Evolutionary conservation across 1,139 yeast genomes (phyloP), one percentile per base, ranked within the genome.

Genomic region (Yarrowia galli): DNA sequence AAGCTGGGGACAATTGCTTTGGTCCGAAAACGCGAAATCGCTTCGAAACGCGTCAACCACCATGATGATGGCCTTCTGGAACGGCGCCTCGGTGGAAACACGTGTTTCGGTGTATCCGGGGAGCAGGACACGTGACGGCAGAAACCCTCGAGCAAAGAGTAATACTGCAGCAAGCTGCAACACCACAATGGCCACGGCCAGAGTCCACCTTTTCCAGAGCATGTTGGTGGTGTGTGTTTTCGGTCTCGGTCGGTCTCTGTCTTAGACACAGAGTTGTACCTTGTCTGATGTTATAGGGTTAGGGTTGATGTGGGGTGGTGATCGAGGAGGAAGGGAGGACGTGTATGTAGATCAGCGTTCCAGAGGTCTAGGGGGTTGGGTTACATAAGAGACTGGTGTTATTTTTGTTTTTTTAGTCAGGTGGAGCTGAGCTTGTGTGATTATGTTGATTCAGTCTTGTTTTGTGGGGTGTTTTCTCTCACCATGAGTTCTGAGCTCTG

Each of bases 21-120:
- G 73, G 38, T 84, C 82, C 15, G 76, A 87, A 75, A 85, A 95
- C 77, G 92, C 79, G 75, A 92, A 93, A 76, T 96, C 99, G 15
- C 96, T 83, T 71, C 99, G 80, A 82, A 95, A 82, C 2, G 99
- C 99, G 79, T 96, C 99, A 8, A 96, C 89, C 3, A 96, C 96
- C 86, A 96, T 87, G 40, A 96, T 77, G 1, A 95, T 86, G 48
- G 92, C 77, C 71, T 86, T 87, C 67, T 87, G 84, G 75, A 92
- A 95, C 67, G 83, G 66, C 15, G 56, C 56, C 51, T 73, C 72
- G 18, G 69, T 25, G 68, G 74, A 66, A 71, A 72, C 60, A 71
- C 51, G 69, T 72, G 74, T 61, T 68, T 67, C 16, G 72, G 70
- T 45, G 72, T 69, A 63, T 69, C 97, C 97, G 2, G 86, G 84